A percentile compares a stretch with the other conserved stretches of the same genome.
These are phyloP conservation scores for Penicillium herquei DNA, from an alignment of 495 filamentous ascomycete genomes.

Conservation along the genomic window DNA sequence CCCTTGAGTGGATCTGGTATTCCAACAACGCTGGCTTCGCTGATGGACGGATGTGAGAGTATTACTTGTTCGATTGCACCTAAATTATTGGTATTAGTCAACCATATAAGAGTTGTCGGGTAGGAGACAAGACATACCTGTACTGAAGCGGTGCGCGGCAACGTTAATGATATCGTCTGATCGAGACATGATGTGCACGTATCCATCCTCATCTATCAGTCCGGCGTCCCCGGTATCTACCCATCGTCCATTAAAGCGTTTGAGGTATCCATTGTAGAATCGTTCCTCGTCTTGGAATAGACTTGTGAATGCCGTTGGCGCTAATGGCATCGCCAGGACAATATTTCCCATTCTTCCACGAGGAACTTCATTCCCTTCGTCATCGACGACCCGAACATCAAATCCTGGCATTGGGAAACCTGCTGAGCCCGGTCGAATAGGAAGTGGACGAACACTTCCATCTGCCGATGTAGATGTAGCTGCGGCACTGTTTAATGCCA, in stretches of 20 bases:
- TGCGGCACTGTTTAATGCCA: slow-evolving; percentile 55
- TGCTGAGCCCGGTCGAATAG: slow-evolving; percentile 78
- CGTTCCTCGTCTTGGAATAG: slow-evolving; percentile 81
- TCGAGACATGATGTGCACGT: slow-evolving; percentile 82
- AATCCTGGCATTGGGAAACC: slow-evolving; percentile 91
- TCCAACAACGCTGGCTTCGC: slow-evolving; percentile 80
- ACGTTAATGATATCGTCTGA: slow-evolving; percentile 95
- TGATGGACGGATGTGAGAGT: slow-evolving; percentile 70
- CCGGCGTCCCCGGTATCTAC: slow-evolving; percentile 91
- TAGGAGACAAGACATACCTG: slow-evolving; percentile 52
- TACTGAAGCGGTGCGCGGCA: slow-evolving; percentile 87
- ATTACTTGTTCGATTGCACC: slow-evolving; percentile 88
- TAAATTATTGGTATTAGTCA: slow-evolving; percentile 18
- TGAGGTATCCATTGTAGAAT: slow-evolving; percentile 79
- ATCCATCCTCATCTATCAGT: slow-evolving; percentile 76
- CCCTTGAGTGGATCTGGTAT: slow-evolving; percentile 86
- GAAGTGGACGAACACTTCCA: slow-evolving; percentile 29
- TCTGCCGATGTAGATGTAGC: slow-evolving; percentile 9
- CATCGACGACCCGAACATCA: slow-evolving; percentile 79
- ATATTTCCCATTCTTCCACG: slow-evolving; percentile 86
- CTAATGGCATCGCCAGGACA: slow-evolving; percentile 76
- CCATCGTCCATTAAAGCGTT: slow-evolving; percentile 76
- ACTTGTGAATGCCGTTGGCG: slow-evolving; percentile 80
- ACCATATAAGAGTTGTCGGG: too few relatives aligned
- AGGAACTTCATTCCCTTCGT: slow-evolving; percentile 66